These are phyloP conservation scores for Tricharina praecox DNA, from an alignment of 495 filamentous ascomycete genomes.

Conservation along the genomic window DNA sequence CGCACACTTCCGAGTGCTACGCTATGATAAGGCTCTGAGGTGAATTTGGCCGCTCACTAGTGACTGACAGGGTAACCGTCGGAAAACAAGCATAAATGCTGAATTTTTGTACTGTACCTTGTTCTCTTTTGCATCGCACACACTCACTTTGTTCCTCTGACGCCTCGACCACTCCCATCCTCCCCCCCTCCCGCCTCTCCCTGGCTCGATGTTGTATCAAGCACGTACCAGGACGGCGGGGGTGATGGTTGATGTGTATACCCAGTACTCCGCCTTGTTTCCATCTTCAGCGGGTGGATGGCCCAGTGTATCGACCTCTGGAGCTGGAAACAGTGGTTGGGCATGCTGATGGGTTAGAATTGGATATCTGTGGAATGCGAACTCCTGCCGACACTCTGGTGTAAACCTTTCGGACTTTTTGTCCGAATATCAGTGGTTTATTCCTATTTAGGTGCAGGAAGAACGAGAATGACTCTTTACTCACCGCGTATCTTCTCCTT, in stretches of 20 bases:
- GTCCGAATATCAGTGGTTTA: constrained; percentile 13
- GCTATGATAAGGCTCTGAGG: too few relatives aligned
- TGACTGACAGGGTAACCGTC: not conserved
- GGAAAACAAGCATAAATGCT: constrained; percentile 3
- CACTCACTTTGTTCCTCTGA: too few relatives aligned
- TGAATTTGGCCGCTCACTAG: too few relatives aligned
- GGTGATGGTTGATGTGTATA: constrained; percentile 10
- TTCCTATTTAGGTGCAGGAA: constrained; percentile 27
- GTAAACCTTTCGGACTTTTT: constrained; percentile 15
- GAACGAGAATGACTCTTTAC: constrained; percentile 22
- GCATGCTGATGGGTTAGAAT: not conserved
- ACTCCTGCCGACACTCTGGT: constrained; percentile 26
- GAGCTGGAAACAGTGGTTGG: not conserved
- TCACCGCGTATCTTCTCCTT: constrained; percentile 14
- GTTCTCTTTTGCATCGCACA: too few relatives aligned
- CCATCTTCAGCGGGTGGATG: constrained; percentile 2
- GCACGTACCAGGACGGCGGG: constrained; percentile 11
- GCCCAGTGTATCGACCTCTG: constrained; percentile 1
- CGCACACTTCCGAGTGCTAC: too few relatives aligned
- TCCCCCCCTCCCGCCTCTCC: too few relatives aligned
- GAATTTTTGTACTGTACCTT: too few relatives aligned
- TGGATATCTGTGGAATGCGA: not conserved
- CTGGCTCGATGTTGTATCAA: constrained; percentile 17
- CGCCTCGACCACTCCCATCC: not conserved
- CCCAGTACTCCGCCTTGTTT: not conserved